These are phyloP conservation scores for Cryptococcus sp. DNA, from an alignment of 1,284 basidiomycete genomes.

Conservation along the genomic window DNA sequence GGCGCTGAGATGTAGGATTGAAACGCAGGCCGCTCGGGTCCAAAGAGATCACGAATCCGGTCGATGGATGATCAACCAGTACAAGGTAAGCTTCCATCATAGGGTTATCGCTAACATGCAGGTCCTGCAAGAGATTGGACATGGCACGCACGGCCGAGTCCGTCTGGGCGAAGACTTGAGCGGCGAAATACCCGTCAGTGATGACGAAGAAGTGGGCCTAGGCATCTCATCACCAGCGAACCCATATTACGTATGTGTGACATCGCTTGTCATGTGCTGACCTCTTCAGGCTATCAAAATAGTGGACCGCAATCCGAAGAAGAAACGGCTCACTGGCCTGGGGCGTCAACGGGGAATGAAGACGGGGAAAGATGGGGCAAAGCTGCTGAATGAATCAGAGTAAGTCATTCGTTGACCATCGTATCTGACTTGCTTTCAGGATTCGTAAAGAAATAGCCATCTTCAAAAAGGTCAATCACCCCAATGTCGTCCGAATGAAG, in stretches of 20 bases:
- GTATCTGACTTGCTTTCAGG: constrained; percentile 21
- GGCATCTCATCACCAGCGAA: constrained; percentile 15
- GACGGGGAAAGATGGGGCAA: constrained; percentile 55
- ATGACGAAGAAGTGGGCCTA: constrained; percentile 18
- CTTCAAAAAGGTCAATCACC: constrained; percentile 93
- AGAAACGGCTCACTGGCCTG: constrained; percentile 62
- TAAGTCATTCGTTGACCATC: constrained; percentile 18
- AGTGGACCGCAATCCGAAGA: constrained; percentile 67
- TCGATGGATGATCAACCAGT: constrained; percentile 72
- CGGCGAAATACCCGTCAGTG: constrained; percentile 38
- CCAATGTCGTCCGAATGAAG: constrained; percentile 85
- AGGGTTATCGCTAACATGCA: constrained; percentile 11
- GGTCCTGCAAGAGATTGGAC: constrained; percentile 67
- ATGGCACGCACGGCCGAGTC: constrained; percentile 80
- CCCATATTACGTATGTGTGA: constrained; percentile 23
- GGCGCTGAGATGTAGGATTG: constrained; percentile 50
- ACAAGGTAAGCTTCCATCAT: constrained; percentile 53
- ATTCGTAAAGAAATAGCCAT: constrained; percentile 89
- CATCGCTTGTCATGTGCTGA: constrained; percentile 6
- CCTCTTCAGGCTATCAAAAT: constrained; percentile 74
- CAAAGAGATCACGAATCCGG: constrained; percentile 51
- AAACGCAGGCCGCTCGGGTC: constrained; percentile 59
- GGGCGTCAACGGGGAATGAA: constrained; percentile 29
- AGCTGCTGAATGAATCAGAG: constrained; percentile 55
- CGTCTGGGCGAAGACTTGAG: constrained; percentile 66